Evolutionary conservation across 768 basidiomycete species (phyloP), one percentile per base, ranked within the genome.

Genomic region (Mycena sanguinolenta): DNA sequence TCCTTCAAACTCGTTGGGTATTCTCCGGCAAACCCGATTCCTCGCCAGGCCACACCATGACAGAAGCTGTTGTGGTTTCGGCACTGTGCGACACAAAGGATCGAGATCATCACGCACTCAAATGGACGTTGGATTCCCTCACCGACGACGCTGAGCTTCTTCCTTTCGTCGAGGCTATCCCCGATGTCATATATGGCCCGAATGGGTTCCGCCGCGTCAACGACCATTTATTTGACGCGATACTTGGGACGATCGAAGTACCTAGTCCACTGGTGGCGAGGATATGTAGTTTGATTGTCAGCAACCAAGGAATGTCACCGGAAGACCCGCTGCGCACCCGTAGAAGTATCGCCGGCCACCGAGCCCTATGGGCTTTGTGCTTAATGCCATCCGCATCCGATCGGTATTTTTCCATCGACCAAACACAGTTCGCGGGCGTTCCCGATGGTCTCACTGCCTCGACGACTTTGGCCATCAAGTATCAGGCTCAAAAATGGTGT

Each of bases 111-210:
- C 42, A 30, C 4, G 59, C 59, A 8, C 21, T 61, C 4, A 21
- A 28, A 4, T 61, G 59, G 59, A 61, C 59, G 1, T 8, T 61
- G 0, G 44, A 50, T 7, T 32, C 6, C 21, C 46, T 61, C n/a
- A 49, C 59, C 4, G 59, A 61, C 21, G 46, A 61, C 5, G 34
- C 25, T 13, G 59, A 61, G n/a, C 46, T 61, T 4, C 44, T 49
- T 13, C 59, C 59, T 5, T 61, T 61, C 14, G 42, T 61, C 3
- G 55, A 58, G n/a, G n/a, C n/a, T n/a, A n/a, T n/a, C n/a, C n/a
- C n/a, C n/a, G n/a, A n/a, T n/a, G n/a, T n/a, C n/a, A 25, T 58
- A 8, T 52, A 8, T 32, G 60, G 60, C 6, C 59, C 42, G 28
- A 46, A 61, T 19, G 59, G 59, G 3, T 61, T 61, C 21, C 59